Conservation (phyloP, 257 asterid genomes). For the Verbascum thapsus region DNA sequence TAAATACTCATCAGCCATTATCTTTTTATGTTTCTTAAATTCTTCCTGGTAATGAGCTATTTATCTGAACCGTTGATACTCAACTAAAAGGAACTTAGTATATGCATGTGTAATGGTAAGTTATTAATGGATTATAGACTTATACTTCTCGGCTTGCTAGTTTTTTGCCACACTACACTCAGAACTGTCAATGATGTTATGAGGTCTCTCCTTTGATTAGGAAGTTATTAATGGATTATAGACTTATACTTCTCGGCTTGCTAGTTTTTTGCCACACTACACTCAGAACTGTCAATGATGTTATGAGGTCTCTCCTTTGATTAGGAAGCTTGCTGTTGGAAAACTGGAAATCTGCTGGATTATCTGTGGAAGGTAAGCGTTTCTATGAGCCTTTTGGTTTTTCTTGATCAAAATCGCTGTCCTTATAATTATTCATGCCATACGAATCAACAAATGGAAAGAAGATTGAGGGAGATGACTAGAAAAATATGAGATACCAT, state of each 20-base stretch:
- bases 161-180: not conserved
- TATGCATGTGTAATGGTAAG: not conserved
- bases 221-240: conserved; percentile 9
- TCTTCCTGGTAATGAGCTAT: not conserved
- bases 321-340: conserved; percentile 81
- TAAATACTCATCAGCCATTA: not conserved
- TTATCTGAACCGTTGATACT: not conserved
- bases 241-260: conserved; percentile 1
- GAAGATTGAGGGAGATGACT: not conserved
- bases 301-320: conserved; percentile 21
- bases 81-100: not conserved
- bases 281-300: conserved; percentile 16
- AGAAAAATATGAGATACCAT: not conserved
- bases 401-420: conserved; percentile 14
- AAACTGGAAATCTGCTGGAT: conserved; percentile 73
- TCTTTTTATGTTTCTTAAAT: not conserved
- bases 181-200: conserved; percentile 19
- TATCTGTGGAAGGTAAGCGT: conserved; percentile 66
- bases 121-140: conserved; percentile 12
- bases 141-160: not conserved
- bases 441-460: conserved; percentile 4
- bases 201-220: conserved; percentile 19
- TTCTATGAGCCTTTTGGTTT: conserved; percentile 5
- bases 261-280: not conserved
- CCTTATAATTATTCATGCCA: conserved; percentile 8